These are phyloP conservation scores for Metschnikowia baotianmanensis DNA, from an alignment of 805 yeast genomes.

Conservation along the genomic window DNA sequence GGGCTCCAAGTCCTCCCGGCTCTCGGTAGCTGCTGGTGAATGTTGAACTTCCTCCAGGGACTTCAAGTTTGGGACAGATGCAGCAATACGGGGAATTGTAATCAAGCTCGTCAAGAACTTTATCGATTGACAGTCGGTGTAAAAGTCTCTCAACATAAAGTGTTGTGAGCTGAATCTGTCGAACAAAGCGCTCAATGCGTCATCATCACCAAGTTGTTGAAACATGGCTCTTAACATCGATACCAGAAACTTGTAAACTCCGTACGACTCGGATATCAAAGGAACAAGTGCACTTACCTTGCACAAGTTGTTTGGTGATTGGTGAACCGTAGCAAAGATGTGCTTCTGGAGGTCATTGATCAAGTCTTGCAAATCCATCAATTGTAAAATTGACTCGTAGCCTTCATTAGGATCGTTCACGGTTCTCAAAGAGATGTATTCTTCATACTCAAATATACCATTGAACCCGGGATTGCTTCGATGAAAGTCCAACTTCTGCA, in stretches of 20 bases:
- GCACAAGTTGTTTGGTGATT: conserved; percentile 64
- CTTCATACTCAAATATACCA: conserved; percentile 95
- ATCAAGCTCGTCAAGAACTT: conserved; percentile 78
- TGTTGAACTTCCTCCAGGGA: conserved; percentile 41
- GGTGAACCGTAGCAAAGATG: conserved; percentile 68
- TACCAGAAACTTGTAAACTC: conserved; percentile 83
- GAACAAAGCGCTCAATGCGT: conserved; percentile 71
- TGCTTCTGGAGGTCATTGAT: conserved; percentile 76
- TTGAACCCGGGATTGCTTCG: conserved; percentile 83
- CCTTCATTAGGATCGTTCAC: conserved; percentile 96
- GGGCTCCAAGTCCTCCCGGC: conserved; percentile 20
- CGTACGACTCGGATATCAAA: conserved; percentile 85
- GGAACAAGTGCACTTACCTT: conserved; percentile 87
- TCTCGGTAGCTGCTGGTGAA: conserved; percentile 20
- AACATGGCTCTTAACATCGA: conserved; percentile 91
- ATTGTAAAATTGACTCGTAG: conserved; percentile 80
- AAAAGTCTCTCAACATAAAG: conserved; percentile 72
- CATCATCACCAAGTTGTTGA: conserved; percentile 67
- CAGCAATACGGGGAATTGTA: conserved; percentile 67
- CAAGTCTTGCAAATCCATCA: conserved; percentile 81
- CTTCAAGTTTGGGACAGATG: conserved; percentile 58
- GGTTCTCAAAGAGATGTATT: conserved; percentile 80
- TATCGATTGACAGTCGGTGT: conserved; percentile 84
- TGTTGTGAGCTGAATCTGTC: conserved; percentile 72
- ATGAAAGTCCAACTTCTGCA: conserved; percentile 79